Evolutionary conservation across 1,139 yeast species (phyloP).

Genomic region (Pichia sp.): DNA sequence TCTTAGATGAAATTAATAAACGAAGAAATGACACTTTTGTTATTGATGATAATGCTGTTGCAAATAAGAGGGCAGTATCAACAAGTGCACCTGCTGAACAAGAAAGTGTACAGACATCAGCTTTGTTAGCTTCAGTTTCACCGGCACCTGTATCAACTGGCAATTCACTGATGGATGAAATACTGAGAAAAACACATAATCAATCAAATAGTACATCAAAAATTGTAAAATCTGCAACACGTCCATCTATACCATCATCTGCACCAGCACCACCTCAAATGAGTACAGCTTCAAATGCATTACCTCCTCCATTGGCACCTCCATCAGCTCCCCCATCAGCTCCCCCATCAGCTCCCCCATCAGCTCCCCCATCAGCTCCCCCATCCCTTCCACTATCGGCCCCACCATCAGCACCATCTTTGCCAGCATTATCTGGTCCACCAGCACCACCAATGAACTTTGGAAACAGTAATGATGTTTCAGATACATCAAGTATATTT

Average conservation of each 20-base stretch:
- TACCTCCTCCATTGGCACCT: constrained; percentile 3
- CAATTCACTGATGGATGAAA: constrained; percentile 16
- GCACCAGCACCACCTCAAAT: constrained; percentile 5
- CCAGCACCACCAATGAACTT: constrained; percentile 3
- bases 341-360: constrained; percentile 23
- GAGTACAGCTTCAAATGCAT: no score
- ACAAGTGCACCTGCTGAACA: constrained; percentile 17
- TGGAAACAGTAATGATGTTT: not conserved
- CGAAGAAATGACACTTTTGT: constrained; percentile 48
- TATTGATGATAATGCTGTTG: constrained; percentile 25
- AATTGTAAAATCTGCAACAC: not conserved
- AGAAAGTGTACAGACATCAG: constrained; percentile 13
- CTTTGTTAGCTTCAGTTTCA: constrained; percentile 12
- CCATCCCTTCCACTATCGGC: not conserved
- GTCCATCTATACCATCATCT: not conserved
- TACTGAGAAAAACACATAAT: constrained; percentile 12
- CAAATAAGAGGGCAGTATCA: constrained; percentile 5
- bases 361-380: constrained; percentile 10
- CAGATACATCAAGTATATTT: constrained; percentile 13
- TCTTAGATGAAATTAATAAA: constrained; percentile 50
- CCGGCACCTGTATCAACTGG: constrained; percentile 9
- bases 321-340: constrained; percentile 9
- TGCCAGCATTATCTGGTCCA: constrained; percentile 5
- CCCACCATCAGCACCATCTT: constrained; percentile 1
- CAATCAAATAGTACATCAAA: constrained; percentile 2